Percentiles rank a stretch among this genome's conserved stretches.
Evolutionary conservation across 148 eudicot species (phyloP).

Genomic region (Dysphania ambrosioides): DNA sequence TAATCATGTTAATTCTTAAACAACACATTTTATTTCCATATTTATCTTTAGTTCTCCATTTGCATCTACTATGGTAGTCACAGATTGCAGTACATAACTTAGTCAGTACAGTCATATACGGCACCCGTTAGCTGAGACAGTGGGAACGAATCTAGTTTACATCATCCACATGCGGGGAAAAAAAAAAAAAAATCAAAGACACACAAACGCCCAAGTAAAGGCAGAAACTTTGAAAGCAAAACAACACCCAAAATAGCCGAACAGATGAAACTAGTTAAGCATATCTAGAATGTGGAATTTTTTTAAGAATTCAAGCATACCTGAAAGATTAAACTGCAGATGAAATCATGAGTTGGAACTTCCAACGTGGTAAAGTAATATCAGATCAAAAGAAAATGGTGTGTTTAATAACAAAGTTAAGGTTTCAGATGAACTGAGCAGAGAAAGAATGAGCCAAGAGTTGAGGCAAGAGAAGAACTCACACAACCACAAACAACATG

Average conservation of each 20-base stretch:
- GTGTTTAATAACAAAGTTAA: neutral
- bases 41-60: too few species aligned
- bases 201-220: neutral
- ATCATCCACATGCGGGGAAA: too few species aligned
- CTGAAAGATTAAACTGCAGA: conserved; percentile 33
- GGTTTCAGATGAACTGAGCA: conserved; percentile 20
- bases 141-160: too few species aligned
- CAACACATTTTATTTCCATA: neutral
- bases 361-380: conserved; percentile 8
- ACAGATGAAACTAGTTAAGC: too few species aligned
- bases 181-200: too few species aligned
- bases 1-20: neutral
- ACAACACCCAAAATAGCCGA: neutral
- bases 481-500: conserved; percentile 11
- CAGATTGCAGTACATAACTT: neutral
- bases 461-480: neutral
- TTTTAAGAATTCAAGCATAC: conserved; percentile 7
- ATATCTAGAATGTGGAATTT: conserved; percentile 11
- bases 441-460: neutral
- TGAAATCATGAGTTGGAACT: neutral
- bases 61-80: neutral
- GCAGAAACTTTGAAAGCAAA: neutral
- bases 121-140: too few species aligned
- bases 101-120: too few species aligned
- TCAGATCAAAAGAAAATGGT: conserved; percentile 15